Evolutionary conservation across 208 protist genomes (phyloP).

Genomic region (Naegleria lovaniensis): DNA sequence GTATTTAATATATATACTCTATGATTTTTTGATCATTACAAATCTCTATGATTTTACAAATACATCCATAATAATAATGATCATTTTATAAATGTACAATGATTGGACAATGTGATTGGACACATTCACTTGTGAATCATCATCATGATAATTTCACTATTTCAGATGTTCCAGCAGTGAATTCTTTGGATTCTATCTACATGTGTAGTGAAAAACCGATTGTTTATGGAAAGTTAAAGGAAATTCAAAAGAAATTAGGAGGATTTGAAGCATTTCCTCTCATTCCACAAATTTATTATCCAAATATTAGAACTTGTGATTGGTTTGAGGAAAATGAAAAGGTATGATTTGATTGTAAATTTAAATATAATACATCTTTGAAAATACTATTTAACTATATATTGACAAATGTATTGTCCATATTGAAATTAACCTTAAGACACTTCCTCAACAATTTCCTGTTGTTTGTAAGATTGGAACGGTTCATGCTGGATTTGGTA

Average conservation of each 20-base stretch:
- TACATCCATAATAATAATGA: too few relatives aligned
- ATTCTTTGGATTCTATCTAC: constrained; percentile 35
- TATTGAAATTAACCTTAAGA: too few relatives aligned
- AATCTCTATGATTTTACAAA: too few relatives aligned
- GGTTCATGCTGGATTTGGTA: constrained; percentile 2
- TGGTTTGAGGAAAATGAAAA: constrained; percentile 23
- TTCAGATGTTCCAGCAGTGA: constrained; percentile 32
- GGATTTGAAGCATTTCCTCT: constrained; percentile 32
- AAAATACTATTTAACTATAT: too few relatives aligned
- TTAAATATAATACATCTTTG: too few relatives aligned
- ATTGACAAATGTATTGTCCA: too few relatives aligned
- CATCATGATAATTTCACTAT: too few relatives aligned
- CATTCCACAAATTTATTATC: constrained; percentile 31
- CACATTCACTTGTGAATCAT: too few relatives aligned
- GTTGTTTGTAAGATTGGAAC: background rate
- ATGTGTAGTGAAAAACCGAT: constrained; percentile 33
- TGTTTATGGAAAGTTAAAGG: constrained; percentile 27
- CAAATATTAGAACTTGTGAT: constrained; percentile 22
- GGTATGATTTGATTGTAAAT: too few relatives aligned
- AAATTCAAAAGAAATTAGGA: constrained; percentile 33
- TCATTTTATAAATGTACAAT: too few relatives aligned
- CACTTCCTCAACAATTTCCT: background rate
- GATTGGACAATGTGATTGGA: background rate
- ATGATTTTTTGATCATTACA: too few relatives aligned
- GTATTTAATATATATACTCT: background rate